Conservation (phyloP, 2,329 filamentous ascomycete genomes). For the Orbilia javanica region DNA sequence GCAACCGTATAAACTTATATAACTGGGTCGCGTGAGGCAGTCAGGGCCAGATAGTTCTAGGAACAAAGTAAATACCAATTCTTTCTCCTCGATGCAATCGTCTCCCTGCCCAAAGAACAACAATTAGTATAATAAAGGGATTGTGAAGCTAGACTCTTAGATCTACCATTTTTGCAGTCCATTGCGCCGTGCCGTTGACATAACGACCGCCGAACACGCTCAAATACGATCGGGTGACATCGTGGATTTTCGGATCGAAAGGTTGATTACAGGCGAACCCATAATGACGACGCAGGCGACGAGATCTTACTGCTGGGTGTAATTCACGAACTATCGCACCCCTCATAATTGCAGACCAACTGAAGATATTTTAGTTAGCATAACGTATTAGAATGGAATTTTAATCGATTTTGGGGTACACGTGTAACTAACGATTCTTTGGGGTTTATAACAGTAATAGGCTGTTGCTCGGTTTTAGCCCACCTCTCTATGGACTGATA, state of each 20-base stretch:
- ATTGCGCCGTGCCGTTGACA: neutral
- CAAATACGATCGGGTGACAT: neutral
- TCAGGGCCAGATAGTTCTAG: too few relatives aligned
- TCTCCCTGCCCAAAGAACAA: constrained; percentile 28
- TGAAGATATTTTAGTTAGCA: neutral
- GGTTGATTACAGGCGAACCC: neutral
- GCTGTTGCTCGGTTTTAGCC: neutral
- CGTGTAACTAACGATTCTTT: constrained; percentile 45
- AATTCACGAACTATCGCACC: constrained; percentile 32
- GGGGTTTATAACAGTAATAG: constrained; percentile 37
- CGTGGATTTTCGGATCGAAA: neutral
- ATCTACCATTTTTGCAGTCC: constrained; percentile 17
- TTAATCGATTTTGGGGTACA: too few relatives aligned
- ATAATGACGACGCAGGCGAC: constrained; percentile 42
- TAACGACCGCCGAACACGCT: neutral
- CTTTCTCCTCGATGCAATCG: constrained; percentile 1
- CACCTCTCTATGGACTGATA: constrained; percentile 11
- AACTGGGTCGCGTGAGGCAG: too few relatives aligned
- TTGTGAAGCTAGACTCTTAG: too few relatives aligned
- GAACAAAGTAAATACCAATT: constrained; percentile 19
- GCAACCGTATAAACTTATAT: constrained; percentile 1
- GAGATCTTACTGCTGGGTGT: constrained; percentile 9
- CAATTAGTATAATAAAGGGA: too few relatives aligned
- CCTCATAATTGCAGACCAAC: constrained; percentile 52
- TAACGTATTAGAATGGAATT: too few relatives aligned